These are phyloP conservation scores for Pythium insidiosum DNA, from an alignment of 352 stramenopile genomes.

Conservation along the genomic window DNA sequence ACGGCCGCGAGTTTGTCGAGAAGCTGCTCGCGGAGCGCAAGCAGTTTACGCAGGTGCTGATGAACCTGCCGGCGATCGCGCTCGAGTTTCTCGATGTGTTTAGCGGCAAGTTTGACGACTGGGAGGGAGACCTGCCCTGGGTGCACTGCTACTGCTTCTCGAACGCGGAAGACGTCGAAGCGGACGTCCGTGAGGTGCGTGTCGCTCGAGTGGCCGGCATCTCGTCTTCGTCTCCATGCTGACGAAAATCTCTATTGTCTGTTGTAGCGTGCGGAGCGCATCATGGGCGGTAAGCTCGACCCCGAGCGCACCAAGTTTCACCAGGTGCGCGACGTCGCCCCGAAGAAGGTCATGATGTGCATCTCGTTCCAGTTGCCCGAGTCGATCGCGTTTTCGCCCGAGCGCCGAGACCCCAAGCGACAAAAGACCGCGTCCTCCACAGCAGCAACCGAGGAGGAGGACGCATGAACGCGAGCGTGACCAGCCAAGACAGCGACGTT, in stretches of 20 bases:
- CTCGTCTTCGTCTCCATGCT: too few relatives aligned
- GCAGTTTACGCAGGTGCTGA: slow-evolving; percentile 89
- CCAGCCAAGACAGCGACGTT: too few relatives aligned
- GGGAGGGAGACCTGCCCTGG: slow-evolving; percentile 61
- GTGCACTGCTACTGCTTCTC: slow-evolving; percentile 97
- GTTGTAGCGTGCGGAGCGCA: slow-evolving; percentile 49
- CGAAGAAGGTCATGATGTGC: slow-evolving; percentile 98
- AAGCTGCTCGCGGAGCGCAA: slow-evolving; percentile 58
- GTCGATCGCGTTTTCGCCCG: slow-evolving; percentile 47
- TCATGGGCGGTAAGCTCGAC: slow-evolving; percentile 58
- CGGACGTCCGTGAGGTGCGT: slow-evolving; percentile 59
- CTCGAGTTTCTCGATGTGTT: slow-evolving; percentile 91
- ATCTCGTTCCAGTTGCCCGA: slow-evolving; percentile 91
- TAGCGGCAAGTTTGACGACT: slow-evolving; percentile 51
- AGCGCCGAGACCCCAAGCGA: slow-evolving; percentile 42
- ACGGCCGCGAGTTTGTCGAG: slow-evolving; percentile 90
- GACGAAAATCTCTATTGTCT: slow-evolving; percentile 1
- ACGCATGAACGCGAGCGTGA: too few relatives aligned
- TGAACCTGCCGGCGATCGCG: slow-evolving; percentile 94
- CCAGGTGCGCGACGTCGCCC: slow-evolving; percentile 92
- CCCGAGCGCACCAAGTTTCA: slow-evolving; percentile 48
- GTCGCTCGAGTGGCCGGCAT: too few relatives aligned
- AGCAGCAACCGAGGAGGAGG: background rate
- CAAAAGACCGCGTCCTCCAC: slow-evolving; percentile 1
- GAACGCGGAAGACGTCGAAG: slow-evolving; percentile 61